These are phyloP conservation scores for Nigrospora osmanthi DNA, from an alignment of 2,329 filamentous ascomycete genomes.

Conservation along the genomic window DNA sequence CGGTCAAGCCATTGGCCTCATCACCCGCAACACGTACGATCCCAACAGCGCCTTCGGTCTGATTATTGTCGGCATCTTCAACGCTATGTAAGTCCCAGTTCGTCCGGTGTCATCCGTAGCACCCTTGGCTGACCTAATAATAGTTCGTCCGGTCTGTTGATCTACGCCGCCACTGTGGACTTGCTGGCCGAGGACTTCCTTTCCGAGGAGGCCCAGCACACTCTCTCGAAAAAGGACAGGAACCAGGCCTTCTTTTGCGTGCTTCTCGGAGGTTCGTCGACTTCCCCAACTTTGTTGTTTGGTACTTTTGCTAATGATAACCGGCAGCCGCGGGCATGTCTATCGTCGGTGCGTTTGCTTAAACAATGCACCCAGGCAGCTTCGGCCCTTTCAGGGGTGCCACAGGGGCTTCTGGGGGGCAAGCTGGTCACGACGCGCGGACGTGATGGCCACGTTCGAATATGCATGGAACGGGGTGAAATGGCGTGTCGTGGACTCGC, in stretches of 20 bases:
- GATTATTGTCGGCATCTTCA: constrained; percentile 58
- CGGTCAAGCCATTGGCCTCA: constrained; percentile 55
- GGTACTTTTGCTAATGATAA: constrained; percentile 3
- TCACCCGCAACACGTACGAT: constrained; percentile 49
- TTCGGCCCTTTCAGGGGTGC: neutral
- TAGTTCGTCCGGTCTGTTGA: constrained; percentile 51
- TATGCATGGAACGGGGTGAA: too few species aligned
- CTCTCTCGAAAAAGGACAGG: constrained; percentile 44
- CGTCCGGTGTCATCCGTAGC: too few species aligned
- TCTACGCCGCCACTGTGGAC: constrained; percentile 57
- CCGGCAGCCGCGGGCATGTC: constrained; percentile 34
- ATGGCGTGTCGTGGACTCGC: too few species aligned
- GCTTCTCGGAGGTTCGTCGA: constrained; percentile 34
- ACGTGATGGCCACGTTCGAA: too few species aligned
- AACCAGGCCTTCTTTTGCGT: constrained; percentile 43
- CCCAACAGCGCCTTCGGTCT: constrained; percentile 56
- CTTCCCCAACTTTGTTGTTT: neutral
- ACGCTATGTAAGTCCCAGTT: constrained; percentile 46
- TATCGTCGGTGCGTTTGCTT: constrained; percentile 36
- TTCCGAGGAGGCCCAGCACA: constrained; percentile 43
- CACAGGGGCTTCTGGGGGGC: too few species aligned
- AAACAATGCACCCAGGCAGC: neutral
- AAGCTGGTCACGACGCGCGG: too few species aligned
- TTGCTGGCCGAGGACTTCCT: constrained; percentile 59
- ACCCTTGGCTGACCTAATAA: constrained; percentile 1